Evolutionary conservation across 1,284 basidiomycete genomes (phyloP).

Genomic region (Ganoderma lucidum): DNA sequence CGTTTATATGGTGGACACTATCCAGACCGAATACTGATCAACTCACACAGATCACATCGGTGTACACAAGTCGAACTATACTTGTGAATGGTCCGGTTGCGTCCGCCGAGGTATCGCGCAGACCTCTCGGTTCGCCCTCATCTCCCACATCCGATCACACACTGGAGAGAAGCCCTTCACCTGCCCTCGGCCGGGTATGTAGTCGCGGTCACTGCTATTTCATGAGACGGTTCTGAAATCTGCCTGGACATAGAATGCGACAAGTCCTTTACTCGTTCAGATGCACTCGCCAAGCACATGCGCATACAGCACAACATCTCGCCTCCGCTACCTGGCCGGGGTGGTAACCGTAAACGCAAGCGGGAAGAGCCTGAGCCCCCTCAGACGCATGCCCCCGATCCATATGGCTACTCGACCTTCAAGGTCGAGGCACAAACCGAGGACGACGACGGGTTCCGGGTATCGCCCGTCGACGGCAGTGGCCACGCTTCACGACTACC

Average conservation of each 20-base stretch:
- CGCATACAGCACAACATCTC: constrained; percentile 85
- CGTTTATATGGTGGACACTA: not conserved
- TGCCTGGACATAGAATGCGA: constrained; percentile 78
- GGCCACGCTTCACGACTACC: constrained; percentile 26
- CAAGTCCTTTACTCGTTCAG: constrained; percentile 92
- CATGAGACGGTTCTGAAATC: not conserved
- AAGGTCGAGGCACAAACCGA: constrained; percentile 63
- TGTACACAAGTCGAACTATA: constrained; percentile 86
- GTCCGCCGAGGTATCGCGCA: constrained; percentile 81
- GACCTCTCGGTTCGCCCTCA: constrained; percentile 87
- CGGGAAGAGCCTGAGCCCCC: constrained; percentile 43
- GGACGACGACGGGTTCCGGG: constrained; percentile 39
- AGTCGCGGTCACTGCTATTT: not conserved
- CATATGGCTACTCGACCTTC: constrained; percentile 61
- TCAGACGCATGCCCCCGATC: constrained; percentile 27
- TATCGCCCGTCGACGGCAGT: constrained; percentile 37
- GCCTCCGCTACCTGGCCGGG: constrained; percentile 75
- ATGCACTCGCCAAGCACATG: constrained; percentile 92
- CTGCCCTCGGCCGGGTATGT: constrained; percentile 80
- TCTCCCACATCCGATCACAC: constrained; percentile 89
- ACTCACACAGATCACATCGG: constrained; percentile 74
- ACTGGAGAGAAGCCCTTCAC: constrained; percentile 93
- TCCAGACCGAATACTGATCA: not conserved
- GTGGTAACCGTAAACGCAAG: constrained; percentile 71
- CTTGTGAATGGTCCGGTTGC: constrained; percentile 90